Conservation (phyloP, 306 rosid species). For the Corylus americana region DNA sequence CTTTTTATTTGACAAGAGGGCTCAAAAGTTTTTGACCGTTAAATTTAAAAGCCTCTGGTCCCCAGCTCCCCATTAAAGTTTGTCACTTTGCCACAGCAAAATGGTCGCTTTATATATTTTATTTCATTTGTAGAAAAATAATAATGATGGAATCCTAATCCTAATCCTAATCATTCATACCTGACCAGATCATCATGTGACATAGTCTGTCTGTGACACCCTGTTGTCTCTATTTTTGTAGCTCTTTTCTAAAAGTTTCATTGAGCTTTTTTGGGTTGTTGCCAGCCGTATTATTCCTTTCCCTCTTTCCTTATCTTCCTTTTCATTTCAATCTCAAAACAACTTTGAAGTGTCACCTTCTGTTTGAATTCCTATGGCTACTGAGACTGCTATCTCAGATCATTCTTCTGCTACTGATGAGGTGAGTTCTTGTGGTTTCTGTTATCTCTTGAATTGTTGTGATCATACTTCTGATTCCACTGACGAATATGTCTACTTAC, state of each 20-base stretch:
- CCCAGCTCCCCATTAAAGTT: constrained; percentile 49
- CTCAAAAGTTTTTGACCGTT: constrained; percentile 46
- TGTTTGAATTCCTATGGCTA: constrained; percentile 48
- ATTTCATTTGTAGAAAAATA: constrained; percentile 24
- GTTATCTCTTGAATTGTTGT: background rate
- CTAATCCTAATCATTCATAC: constrained; percentile 59
- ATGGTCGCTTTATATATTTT: constrained; percentile 11
- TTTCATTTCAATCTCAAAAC: constrained; percentile 24
- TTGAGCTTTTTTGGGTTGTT: constrained; percentile 47
- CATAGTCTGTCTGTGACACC: constrained; percentile 63
- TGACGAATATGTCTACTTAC: background rate
- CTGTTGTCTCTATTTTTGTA: constrained; percentile 39
- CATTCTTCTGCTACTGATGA: constrained; percentile 46
- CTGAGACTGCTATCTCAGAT: constrained; percentile 43
- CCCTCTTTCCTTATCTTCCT: constrained; percentile 23
- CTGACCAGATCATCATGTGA: constrained; percentile 71
- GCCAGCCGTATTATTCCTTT: constrained; percentile 62
- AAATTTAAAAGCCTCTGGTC: constrained; percentile 41
- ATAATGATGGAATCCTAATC: constrained; percentile 37
- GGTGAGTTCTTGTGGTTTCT: constrained; percentile 42
- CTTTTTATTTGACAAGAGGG: constrained; percentile 20
- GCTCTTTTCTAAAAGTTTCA: constrained; percentile 40
- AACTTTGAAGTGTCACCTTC: constrained; percentile 22
- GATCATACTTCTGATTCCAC: background rate
- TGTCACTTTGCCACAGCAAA: constrained; percentile 47